Conservation (phyloP, 2,329 filamentous ascomycete genomes). For the Fusarium vanettenii region DNA sequence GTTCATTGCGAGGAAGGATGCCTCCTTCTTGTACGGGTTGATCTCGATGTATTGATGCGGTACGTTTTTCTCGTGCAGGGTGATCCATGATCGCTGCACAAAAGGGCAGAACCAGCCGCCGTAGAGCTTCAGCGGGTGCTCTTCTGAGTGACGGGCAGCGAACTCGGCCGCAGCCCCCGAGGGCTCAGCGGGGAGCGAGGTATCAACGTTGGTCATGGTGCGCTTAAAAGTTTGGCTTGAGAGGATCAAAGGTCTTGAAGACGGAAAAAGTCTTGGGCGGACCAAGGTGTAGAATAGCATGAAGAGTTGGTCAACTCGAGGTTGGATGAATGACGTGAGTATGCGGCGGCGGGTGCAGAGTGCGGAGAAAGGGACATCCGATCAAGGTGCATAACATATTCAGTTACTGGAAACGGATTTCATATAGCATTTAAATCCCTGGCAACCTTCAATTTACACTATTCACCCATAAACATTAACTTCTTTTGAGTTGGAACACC, state of each 20-base stretch:
- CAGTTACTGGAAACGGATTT: neutral
- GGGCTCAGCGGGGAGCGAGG: slow-evolving; percentile 57
- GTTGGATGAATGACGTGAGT: slow-evolving; percentile 28
- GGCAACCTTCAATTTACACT: neutral
- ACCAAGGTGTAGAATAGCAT: neutral
- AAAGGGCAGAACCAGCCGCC: slow-evolving; percentile 80
- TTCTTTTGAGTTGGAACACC: neutral
- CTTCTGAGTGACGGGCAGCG: slow-evolving; percentile 57
- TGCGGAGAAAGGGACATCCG: slow-evolving; percentile 21
- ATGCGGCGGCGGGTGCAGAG: neutral
- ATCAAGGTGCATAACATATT: neutral
- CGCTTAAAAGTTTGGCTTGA: neutral
- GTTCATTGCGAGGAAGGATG: slow-evolving; percentile 76
- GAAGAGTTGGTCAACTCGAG: slow-evolving; percentile 4
- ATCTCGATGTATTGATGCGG: slow-evolving; percentile 82
- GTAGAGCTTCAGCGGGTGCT: slow-evolving; percentile 73
- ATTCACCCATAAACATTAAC: neutral
- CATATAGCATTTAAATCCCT: neutral
- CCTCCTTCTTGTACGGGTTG: slow-evolving; percentile 80
- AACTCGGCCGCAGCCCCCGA: slow-evolving; percentile 62
- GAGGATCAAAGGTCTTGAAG: neutral
- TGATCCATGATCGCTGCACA: slow-evolving; percentile 79
- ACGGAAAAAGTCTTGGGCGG: neutral
- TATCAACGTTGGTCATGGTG: slow-evolving; percentile 60
- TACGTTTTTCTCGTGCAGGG: slow-evolving; percentile 78